A percentile compares a stretch with the other conserved stretches of the same genome.
Evolutionary conservation across 1,284 basidiomycete genomes (phyloP).

Genomic region (Fistulina hepatica): DNA sequence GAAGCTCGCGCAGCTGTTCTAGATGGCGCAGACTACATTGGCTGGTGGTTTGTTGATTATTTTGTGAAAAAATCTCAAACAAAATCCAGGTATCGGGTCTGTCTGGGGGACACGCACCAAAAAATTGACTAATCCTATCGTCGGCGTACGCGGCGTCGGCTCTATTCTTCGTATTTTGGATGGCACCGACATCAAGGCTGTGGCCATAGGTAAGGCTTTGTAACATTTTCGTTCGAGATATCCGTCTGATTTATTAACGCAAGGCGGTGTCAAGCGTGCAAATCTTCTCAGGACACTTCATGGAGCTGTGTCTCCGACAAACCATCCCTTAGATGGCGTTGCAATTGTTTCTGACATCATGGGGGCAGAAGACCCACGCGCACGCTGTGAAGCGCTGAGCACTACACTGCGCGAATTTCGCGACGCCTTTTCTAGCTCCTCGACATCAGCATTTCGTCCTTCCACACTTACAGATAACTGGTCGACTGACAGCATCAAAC

Average conservation of each 20-base stretch:
- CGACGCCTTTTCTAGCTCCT: no score
- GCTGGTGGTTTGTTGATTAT: no score
- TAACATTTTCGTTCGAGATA: background rate
- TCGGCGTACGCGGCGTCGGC: constrained; percentile 60
- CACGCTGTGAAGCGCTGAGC: constrained; percentile 36
- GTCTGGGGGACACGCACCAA: constrained; percentile 72
- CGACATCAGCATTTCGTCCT: no score
- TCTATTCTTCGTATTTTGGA: constrained; percentile 53
- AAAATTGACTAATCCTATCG: constrained; percentile 43
- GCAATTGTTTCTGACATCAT: constrained; percentile 90
- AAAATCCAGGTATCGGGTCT: no score
- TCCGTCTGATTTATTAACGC: background rate
- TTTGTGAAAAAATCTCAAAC: no score
- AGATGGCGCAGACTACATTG: constrained; percentile 73
- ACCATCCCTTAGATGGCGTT: constrained; percentile 63
- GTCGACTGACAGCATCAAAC: no score
- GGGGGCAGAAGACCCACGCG: constrained; percentile 49
- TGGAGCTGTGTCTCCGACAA: constrained; percentile 49
- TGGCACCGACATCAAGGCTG: constrained; percentile 53
- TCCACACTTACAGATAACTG: no score
- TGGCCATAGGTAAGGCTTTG: constrained; percentile 64
- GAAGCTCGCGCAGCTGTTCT: constrained; percentile 49
- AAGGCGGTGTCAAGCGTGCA: constrained; percentile 74
- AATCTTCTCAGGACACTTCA: constrained; percentile 68
- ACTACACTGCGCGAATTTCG: no score